phyloP scores from a whole-genome alignment of 495 filamentous ascomycete species.

The Aspergillus funiculosus region DNA sequence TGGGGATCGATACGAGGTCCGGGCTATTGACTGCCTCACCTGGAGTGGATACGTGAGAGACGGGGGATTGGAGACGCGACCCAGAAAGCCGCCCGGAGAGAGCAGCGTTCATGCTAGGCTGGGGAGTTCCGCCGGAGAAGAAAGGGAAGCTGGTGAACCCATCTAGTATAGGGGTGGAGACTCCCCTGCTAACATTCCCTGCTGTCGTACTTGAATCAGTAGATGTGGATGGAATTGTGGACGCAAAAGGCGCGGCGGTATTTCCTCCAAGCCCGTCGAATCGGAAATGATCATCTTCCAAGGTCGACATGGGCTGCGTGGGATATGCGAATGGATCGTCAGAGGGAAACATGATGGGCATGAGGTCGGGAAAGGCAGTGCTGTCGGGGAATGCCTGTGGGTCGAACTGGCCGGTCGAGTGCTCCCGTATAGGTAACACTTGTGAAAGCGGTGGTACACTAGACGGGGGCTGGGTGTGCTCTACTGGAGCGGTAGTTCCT shows the following conservation, averaged over 20 bases:
- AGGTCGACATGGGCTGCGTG: slow-evolving; percentile 67
- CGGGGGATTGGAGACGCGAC: slow-evolving; percentile 33
- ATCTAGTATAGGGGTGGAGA: slow-evolving; percentile 27
- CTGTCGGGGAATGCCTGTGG: slow-evolving; percentile 30
- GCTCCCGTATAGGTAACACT: slow-evolving; percentile 13
- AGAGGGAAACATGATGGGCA: slow-evolving; percentile 88
- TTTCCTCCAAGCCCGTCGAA: slow-evolving; percentile 19
- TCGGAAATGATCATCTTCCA: slow-evolving; percentile 50
- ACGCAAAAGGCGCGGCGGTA: slow-evolving; percentile 9
- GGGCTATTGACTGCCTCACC: slow-evolving; percentile 37
- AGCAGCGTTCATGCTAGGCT: slow-evolving; percentile 22
- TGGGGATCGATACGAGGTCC: slow-evolving; percentile 43
- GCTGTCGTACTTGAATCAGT: slow-evolving; percentile 13
- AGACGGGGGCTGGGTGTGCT: slow-evolving; percentile 20
- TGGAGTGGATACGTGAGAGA: slow-evolving; percentile 31
- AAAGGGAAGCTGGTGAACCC: slow-evolving; percentile 25
- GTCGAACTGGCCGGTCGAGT: slow-evolving; percentile 22
- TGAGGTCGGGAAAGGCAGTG: slow-evolving; percentile 60
- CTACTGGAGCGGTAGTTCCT: slow-evolving; percentile 15
- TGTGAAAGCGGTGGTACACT: slow-evolving; percentile 18
- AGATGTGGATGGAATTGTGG: slow-evolving; percentile 16
- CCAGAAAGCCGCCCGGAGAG: slow-evolving; percentile 28
- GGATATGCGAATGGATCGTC: slow-evolving; percentile 87
- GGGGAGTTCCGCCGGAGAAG: slow-evolving; percentile 21
- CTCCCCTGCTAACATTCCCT: slow-evolving; percentile 10